phyloP scores from a whole-genome alignment of 371 early-diverging fungal genomes.

The Chytridium lagenaria region DNA sequence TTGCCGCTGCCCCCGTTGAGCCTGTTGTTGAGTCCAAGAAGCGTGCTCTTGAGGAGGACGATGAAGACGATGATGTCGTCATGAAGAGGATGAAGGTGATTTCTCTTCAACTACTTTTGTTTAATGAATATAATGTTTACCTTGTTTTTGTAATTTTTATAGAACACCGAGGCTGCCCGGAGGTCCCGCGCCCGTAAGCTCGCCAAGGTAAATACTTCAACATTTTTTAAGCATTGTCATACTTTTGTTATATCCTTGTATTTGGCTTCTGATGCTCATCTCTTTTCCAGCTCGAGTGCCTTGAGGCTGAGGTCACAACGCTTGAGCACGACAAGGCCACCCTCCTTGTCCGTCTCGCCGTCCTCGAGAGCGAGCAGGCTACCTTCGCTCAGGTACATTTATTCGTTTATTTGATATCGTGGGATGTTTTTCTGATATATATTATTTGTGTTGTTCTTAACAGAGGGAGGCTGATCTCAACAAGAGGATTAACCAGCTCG shows the following conservation, averaged over 20 bases:
- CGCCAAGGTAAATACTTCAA: constrained; percentile 51
- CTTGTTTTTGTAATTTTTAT: not conserved
- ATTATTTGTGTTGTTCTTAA: not conserved
- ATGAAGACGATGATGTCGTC: constrained; percentile 9
- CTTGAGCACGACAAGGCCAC: constrained; percentile 79
- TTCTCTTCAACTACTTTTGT: not conserved
- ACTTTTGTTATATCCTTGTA: not conserved
- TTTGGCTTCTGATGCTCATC: not conserved
- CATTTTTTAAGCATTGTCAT: not conserved
- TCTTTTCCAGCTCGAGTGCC: constrained; percentile 63
- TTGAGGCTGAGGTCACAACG: constrained; percentile 78
- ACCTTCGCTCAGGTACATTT: constrained; percentile 50
- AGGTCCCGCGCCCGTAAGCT: constrained; percentile 90
- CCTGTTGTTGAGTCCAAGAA: no score
- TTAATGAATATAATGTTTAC: no score
- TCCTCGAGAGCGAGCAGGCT: constrained; percentile 74
- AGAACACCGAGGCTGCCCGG: constrained; percentile 82
- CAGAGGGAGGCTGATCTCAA: constrained; percentile 70
- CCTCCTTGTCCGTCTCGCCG: constrained; percentile 69
- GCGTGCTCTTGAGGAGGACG: not conserved
- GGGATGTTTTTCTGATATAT: not conserved
- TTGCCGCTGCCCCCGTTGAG: constrained; percentile 10
- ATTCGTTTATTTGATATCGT: not conserved
- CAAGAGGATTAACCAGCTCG: constrained; percentile 71
- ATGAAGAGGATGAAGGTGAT: constrained; percentile 15